Percentiles rank a stretch among this genome's conserved stretches.
phyloP scores from a whole-genome alignment of 371 early-diverging fungal species.

The Entomophthora muscae region DNA sequence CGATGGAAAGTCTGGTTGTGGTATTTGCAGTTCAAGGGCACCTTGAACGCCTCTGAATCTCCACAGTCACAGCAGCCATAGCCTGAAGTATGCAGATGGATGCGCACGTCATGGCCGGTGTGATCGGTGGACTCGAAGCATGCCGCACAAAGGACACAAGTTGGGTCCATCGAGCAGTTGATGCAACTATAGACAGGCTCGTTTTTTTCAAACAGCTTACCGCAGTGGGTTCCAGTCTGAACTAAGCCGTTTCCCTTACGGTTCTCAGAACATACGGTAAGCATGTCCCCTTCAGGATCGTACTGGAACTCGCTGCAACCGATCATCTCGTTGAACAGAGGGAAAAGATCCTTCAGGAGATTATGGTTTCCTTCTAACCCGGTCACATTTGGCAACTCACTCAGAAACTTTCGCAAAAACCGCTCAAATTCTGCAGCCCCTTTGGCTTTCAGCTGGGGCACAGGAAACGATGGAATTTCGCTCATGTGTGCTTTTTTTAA shows the following conservation, averaged over 20 bases:
- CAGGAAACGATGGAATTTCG: background rate
- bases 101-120: conserved; percentile 78
- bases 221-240: conserved; percentile 44
- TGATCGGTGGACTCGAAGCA: conserved; percentile 89
- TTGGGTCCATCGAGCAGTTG: conserved; percentile 81
- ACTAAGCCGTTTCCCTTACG: too few relatives aligned
- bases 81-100: conserved; percentile 53
- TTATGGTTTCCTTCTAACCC: background rate
- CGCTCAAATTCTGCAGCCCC: background rate
- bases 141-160: conserved; percentile 82
- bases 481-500: too few relatives aligned
- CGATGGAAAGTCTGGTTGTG: conserved; percentile 23
- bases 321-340: background rate
- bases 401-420: background rate
- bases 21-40: conserved; percentile 49
- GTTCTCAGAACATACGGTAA: background rate
- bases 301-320: background rate
- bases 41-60: conserved; percentile 86
- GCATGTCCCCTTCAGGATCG: background rate
- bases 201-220: conserved; percentile 61
- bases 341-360: background rate
- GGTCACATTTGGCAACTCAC: background rate
- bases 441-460: background rate
- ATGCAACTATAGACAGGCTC: conserved; percentile 76
- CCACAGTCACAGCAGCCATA: conserved; percentile 98